Conservation (phyloP, 2,329 filamentous ascomycete species). For the Exserohilum rostratum region DNA sequence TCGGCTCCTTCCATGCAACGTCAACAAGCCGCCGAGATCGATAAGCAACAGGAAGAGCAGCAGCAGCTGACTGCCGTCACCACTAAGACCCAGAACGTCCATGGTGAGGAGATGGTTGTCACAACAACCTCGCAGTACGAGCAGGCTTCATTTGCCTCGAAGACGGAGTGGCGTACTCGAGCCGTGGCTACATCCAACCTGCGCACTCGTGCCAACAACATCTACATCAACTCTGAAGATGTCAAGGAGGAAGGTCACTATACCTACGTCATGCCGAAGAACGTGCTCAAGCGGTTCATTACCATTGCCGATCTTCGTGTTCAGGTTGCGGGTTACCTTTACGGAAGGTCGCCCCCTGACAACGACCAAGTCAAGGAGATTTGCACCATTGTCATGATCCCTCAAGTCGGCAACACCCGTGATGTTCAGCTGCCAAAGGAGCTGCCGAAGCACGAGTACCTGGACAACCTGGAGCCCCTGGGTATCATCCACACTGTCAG, state of each 20-base stretch:
- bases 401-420: conserved; percentile 91
- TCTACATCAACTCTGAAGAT: conserved; percentile 97
- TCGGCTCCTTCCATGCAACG: conserved; percentile 97
- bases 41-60: conserved; percentile 98
- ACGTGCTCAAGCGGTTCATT: conserved; percentile 97
- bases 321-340: conserved; percentile 94
- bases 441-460: conserved; percentile 88
- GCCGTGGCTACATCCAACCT: conserved; percentile 97
- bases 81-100: conserved; percentile 96
- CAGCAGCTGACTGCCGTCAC: conserved; percentile 96
- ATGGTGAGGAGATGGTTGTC: conserved; percentile 96
- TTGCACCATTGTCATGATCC: conserved; percentile 95
- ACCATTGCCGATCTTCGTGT: conserved; percentile 95
- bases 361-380: conserved; percentile 98
- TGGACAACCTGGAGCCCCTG: conserved; percentile 84
- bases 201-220: conserved; percentile 92
- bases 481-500: conserved; percentile 95
- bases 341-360: conserved; percentile 88
- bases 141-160: conserved; percentile 95
- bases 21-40: conserved; percentile 97
- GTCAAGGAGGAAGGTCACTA: conserved; percentile 84
- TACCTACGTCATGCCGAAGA: conserved; percentile 99
- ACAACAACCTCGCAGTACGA: conserved; percentile 98
- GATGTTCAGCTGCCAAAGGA: conserved; percentile 90
- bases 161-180: conserved; percentile 97